phyloP scores from a whole-genome alignment of 163 green algal species.

The Smithsoniella earleae region DNA sequence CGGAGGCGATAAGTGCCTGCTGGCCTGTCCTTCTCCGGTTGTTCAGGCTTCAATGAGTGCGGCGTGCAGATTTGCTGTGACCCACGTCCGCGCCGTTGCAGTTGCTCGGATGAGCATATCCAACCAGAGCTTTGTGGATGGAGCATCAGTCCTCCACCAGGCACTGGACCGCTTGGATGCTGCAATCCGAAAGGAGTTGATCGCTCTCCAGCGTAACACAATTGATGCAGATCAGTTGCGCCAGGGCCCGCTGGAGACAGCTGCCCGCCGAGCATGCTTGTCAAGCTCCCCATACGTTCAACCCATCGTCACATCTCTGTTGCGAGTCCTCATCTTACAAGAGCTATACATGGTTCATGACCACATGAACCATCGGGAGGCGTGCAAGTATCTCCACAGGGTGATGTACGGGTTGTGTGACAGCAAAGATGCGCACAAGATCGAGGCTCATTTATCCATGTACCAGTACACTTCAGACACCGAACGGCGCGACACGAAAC shows the following conservation, averaged over 20 bases:
- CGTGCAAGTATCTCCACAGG: conserved; percentile 1
- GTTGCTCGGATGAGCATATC: neutral
- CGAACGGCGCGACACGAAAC: too few relatives aligned
- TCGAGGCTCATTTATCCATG: neutral
- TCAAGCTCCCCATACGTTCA: conserved; percentile 18
- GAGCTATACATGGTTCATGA: conserved; percentile 11
- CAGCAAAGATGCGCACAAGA: neutral
- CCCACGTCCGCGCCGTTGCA: conserved; percentile 6
- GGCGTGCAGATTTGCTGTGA: conserved; percentile 15
- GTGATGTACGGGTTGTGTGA: conserved; percentile 17
- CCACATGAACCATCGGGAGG: neutral
- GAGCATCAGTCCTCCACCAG: conserved; percentile 1
- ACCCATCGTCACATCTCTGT: neutral
- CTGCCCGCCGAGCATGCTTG: neutral
- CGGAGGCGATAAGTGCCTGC: neutral
- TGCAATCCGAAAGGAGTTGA: neutral
- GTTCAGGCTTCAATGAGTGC: neutral
- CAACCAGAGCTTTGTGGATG: neutral
- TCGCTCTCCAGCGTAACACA: neutral
- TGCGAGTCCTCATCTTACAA: conserved; percentile 4
- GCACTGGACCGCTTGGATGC: conserved; percentile 24
- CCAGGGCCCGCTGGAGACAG: neutral
- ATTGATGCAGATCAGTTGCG: neutral
- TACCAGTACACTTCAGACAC: neutral
- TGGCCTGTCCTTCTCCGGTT: conserved; percentile 1